Evolutionary conservation across 768 basidiomycete genomes (phyloP).

Genomic region (Sutorius australiensis): DNA sequence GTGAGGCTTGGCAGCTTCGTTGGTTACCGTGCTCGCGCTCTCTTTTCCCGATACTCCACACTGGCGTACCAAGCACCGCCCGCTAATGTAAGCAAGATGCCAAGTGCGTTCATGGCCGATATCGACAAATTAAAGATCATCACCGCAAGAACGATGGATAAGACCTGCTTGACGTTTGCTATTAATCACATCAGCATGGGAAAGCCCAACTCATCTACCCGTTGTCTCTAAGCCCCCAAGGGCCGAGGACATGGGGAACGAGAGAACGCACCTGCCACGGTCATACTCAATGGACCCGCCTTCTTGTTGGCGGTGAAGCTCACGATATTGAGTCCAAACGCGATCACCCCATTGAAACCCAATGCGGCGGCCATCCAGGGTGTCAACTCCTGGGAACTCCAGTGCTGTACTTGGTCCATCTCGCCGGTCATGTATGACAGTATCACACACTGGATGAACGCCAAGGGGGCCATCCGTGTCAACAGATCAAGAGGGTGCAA

Average conservation of each 20-base stretch:
- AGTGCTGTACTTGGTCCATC: constrained; percentile 55
- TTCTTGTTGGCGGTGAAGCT: constrained; percentile 95
- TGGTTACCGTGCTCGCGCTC: constrained; percentile 16
- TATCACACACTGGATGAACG: constrained; percentile 80
- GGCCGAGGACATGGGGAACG: not conserved
- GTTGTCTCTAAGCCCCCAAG: constrained; percentile 3
- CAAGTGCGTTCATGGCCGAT: constrained; percentile 72
- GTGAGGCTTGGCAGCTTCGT: not conserved
- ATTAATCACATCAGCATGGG: constrained; percentile 8
- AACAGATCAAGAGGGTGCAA: constrained; percentile 83
- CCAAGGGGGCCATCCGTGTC: constrained; percentile 86
- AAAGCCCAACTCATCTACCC: not conserved
- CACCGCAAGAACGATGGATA: constrained; percentile 85
- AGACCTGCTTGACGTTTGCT: constrained; percentile 92
- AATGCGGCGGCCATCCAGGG: constrained; percentile 49
- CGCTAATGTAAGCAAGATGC: constrained; percentile 77
- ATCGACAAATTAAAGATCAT: constrained; percentile 80
- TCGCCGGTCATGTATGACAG: constrained; percentile 82
- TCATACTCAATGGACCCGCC: constrained; percentile 87
- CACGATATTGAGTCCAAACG: constrained; percentile 90
- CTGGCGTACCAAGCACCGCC: constrained; percentile 83
- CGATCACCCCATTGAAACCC: constrained; percentile 76
- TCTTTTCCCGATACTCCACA: constrained; percentile 58
- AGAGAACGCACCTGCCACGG: constrained; percentile 67
- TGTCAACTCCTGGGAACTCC: constrained; percentile 40